Conservation (phyloP, 495 filamentous ascomycete species). For the Penicillium lividum region DNA sequence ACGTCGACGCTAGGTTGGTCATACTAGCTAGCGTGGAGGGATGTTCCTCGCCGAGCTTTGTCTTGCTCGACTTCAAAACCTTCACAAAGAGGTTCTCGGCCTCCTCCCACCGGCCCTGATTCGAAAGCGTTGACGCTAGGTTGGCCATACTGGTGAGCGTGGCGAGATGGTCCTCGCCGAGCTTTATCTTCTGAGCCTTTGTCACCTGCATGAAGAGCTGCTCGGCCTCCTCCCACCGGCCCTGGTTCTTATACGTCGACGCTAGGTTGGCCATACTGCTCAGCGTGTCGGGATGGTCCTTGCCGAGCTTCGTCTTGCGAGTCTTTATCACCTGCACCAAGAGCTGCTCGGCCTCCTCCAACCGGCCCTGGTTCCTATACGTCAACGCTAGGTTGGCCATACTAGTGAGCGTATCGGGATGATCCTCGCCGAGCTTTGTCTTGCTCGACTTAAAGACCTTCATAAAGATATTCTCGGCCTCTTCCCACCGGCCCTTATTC, state of each 20-base stretch:
- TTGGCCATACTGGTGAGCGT: conserved; percentile 12
- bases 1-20: background rate
- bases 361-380: too few species aligned
- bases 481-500: background rate
- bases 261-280: conserved; percentile 3
- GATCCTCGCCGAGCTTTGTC: conserved; percentile 7
- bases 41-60: background rate
- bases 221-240: conserved; percentile 6
- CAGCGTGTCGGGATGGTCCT: background rate
- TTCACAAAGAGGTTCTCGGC: background rate
- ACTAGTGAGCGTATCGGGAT: conserved; percentile 9
- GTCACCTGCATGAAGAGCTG: background rate
- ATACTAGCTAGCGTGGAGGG: background rate
- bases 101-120: background rate
- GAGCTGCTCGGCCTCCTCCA: conserved; percentile 5
- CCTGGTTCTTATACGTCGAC: background rate
- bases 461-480: conserved; percentile 2
- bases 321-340: conserved; percentile 1
- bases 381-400: background rate
- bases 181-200: background rate
- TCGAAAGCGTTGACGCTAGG: background rate
- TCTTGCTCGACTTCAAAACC: background rate
- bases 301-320: background rate
- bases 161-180: conserved; percentile 8
- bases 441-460: background rate